Conservation (phyloP, 805 yeast species). For the Komagataella pseudopastoris region DNA sequence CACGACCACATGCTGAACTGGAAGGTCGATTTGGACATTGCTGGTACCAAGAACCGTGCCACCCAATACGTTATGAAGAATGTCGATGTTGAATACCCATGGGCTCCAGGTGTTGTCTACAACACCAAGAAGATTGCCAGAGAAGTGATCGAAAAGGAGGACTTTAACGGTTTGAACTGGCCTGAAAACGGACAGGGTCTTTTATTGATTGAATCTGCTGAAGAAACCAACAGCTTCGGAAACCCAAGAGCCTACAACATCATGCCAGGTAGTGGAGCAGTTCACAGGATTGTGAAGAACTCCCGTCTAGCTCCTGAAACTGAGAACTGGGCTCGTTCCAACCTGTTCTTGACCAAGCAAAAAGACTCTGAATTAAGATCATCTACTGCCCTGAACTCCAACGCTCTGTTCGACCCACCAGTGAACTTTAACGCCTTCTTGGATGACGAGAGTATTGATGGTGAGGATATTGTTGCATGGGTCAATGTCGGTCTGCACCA, state of each 20-base stretch:
- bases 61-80: conserved; percentile 6
- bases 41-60: conserved; percentile 11
- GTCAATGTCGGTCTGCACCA: conserved; percentile 15
- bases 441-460: conserved; percentile 13
- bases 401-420: conserved; percentile 13
- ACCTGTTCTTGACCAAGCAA: conserved; percentile 9
- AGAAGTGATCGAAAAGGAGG: conserved; percentile 8
- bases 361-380: conserved; percentile 14
- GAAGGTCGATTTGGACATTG: conserved; percentile 16
- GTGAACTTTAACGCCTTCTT: conserved; percentile 11
- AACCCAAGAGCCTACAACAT: conserved; percentile 15
- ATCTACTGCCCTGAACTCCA: conserved; percentile 10
- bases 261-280: conserved; percentile 10
- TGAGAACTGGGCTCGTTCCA: conserved; percentile 10
- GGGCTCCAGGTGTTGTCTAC: conserved; percentile 11
- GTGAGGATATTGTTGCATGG: conserved; percentile 17
- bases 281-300: conserved; percentile 4
- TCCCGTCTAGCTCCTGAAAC: neutral
- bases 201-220: conserved; percentile 13
- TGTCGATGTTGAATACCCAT: conserved; percentile 11
- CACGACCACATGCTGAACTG: conserved; percentile 14
- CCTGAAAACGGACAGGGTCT: conserved; percentile 7
- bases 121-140: conserved; percentile 8
- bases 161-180: conserved; percentile 6
- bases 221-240: conserved; percentile 12